phyloP scores from a whole-genome alignment of 2,329 filamentous ascomycete species.

The Microcyclospora tardicrescens region DNA sequence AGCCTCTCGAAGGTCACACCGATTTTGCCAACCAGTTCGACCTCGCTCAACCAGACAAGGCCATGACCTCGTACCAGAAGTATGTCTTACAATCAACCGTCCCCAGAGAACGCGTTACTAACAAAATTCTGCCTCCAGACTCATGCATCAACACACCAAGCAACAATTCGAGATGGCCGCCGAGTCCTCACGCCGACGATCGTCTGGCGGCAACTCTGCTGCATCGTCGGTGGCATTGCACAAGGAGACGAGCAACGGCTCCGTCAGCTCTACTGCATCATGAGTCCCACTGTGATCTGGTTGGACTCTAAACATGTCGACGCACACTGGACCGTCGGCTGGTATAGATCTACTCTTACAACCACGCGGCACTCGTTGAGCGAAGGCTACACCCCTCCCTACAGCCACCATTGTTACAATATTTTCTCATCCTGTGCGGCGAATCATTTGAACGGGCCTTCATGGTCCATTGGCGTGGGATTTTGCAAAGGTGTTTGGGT shows the following conservation, averaged over 20 bases:
- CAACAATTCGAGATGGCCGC: slow-evolving; percentile 34
- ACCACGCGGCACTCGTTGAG: too few species aligned
- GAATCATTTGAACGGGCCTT: too few species aligned
- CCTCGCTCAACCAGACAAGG: slow-evolving; percentile 25
- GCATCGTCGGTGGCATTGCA: slow-evolving; percentile 8
- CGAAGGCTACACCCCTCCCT: too few species aligned
- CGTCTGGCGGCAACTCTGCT: slow-evolving; percentile 10
- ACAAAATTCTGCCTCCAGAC: slow-evolving; percentile 16
- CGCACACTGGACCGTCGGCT: too few species aligned
- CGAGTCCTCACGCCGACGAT: slow-evolving; percentile 31
- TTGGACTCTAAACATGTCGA: too few species aligned
- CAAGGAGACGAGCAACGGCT: slow-evolving; percentile 14
- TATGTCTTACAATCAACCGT: slow-evolving; percentile 14
- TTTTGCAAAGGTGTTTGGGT: too few species aligned
- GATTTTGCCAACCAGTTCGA: slow-evolving; percentile 33
- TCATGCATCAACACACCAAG: slow-evolving; percentile 40
- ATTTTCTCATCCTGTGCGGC: too few species aligned
- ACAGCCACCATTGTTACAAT: too few species aligned
- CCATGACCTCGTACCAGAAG: slow-evolving; percentile 34
- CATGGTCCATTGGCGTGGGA: too few species aligned
- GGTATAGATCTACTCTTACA: too few species aligned
- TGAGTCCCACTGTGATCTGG: too few species aligned
- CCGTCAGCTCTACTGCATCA: slow-evolving; percentile 16
- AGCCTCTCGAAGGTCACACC: slow-evolving; percentile 19
- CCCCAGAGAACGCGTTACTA: slow-evolving; percentile 2